Base-by-base conservation (phyloP, 768 basidiomycete species). In the Tulasnella sp. region DNA sequence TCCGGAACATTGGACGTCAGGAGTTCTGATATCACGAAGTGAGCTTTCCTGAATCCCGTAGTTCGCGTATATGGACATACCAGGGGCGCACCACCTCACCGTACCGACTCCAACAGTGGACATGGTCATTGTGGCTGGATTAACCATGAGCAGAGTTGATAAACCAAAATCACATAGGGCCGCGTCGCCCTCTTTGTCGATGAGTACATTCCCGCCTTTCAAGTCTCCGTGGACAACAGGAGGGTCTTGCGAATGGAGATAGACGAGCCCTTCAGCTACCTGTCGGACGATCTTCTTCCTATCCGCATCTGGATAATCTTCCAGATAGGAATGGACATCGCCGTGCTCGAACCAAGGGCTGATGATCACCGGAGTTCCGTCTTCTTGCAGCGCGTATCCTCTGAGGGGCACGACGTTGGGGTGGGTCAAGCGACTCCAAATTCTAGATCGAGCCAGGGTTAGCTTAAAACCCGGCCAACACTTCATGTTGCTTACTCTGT, bases 141-240 rank as follows among this genome's bases (percentile, higher is more conserved):
- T 74, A 24, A 74, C 78, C 48, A 39, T 31, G 36, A 79, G 42
- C 46, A 79, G 44, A 27, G 73, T 72, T n/a, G 78, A 71, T 19
- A 79, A 34, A 19, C 78, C 78, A n/a, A 79, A 79, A 36, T 79
- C 78, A 39, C 71, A 72, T 42, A 79, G 34, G 7, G 78, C 62
- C 27, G 78, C 78, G 21, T 79, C 73, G 16, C 78, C 78, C 4
- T 71, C 36, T 31, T 39, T 48, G 71, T 74, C 31, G 44, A 79
- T 72, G 34, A 79, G 44, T 72, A 79, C 78, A 52, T 79, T 79
- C 31, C 78, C 78, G 1, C 74, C 79, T 75, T 80, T 80, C 52
- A 80, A 27, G 56, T 80, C 79, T 31, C 79, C 79, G 38, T 80
- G 79, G 8, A 80, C 74, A 38, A 80, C 75, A 4, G 58, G 40